phyloP scores from a whole-genome alignment of 805 yeast genomes.

The Maudiozyma bulderi region DNA sequence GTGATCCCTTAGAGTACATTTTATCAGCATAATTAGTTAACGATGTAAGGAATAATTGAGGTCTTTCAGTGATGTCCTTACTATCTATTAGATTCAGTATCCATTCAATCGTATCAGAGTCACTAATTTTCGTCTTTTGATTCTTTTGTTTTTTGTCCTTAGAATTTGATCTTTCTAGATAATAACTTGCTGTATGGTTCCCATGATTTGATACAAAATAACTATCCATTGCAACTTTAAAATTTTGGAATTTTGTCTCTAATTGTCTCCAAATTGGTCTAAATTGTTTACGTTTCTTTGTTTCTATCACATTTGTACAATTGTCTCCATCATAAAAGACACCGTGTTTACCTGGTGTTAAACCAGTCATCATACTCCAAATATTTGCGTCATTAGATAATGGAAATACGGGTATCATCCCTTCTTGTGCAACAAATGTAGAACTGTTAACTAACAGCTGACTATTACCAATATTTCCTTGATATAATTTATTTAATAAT shows the following conservation, averaged over 20 bases:
- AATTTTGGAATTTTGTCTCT: background rate
- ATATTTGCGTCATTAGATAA: background rate
- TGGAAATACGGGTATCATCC: background rate
- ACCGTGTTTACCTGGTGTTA: background rate
- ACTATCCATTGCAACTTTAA: background rate
- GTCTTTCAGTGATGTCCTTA: constrained; percentile 40
- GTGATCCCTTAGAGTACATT: constrained; percentile 43
- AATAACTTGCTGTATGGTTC: background rate
- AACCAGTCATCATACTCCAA: background rate
- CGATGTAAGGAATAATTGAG: constrained; percentile 67
- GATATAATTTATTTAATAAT: constrained; percentile 28
- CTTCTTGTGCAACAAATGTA: background rate
- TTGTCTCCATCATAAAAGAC: background rate
- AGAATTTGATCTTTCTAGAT: background rate
- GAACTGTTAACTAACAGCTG: background rate
- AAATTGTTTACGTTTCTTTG: background rate
- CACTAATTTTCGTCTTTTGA: background rate
- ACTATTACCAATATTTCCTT: background rate
- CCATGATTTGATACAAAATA: background rate
- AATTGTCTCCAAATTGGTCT: background rate
- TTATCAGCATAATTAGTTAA: constrained; percentile 84
- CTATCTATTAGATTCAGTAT: constrained; percentile 60
- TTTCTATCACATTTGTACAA: background rate
- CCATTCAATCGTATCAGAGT: constrained; percentile 40
- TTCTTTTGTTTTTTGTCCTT: background rate